These are phyloP conservation scores for Saccharomyces hybrid DNA, from an alignment of 1,139 yeast species.

Conservation along the genomic window DNA sequence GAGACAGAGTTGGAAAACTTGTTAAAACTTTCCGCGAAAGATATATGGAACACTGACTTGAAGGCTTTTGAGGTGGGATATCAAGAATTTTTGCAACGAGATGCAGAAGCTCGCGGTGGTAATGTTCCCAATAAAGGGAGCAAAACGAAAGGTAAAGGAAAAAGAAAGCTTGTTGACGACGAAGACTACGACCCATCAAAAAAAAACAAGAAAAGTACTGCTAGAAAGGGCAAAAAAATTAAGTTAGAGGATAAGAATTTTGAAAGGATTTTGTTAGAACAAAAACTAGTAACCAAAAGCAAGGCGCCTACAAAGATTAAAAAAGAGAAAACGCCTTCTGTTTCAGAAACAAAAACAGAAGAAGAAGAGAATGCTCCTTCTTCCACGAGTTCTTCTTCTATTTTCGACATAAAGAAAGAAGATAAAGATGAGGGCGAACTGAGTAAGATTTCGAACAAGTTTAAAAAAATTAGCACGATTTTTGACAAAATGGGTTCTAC, in stretches of 20 bases:
- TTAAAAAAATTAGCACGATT: slow-evolving; percentile 23
- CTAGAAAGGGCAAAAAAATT: slow-evolving; percentile 14
- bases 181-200: slow-evolving; percentile 29
- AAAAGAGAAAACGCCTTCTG: slow-evolving; percentile 15
- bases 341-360: slow-evolving; percentile 4
- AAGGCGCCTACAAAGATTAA: slow-evolving; percentile 24
- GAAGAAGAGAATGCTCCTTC: slow-evolving; percentile 3
- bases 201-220: slow-evolving; percentile 19
- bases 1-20: slow-evolving; percentile 65
- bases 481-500: slow-evolving; percentile 19
- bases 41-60: slow-evolving; percentile 78
- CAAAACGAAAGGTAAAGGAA: slow-evolving; percentile 29
- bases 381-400: slow-evolving; percentile 12
- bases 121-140: slow-evolving; percentile 19
- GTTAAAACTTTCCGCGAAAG: slow-evolving; percentile 69
- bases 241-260: slow-evolving; percentile 27
- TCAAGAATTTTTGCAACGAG: slow-evolving; percentile 54
- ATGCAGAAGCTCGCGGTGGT: slow-evolving; percentile 38
- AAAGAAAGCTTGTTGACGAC: slow-evolving; percentile 27
- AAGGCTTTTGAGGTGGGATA: slow-evolving; percentile 64
- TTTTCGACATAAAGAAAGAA: slow-evolving; percentile 16
- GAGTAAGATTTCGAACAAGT: slow-evolving; percentile 27
- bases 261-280: slow-evolving; percentile 27
- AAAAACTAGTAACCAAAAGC: slow-evolving; percentile 20
- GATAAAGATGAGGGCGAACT: slow-evolving; percentile 21